Evolutionary conservation across 75 land plant species (phyloP), one percentile per base, ranked within the genome.

Genomic region (Cupressus sempervirens): DNA sequence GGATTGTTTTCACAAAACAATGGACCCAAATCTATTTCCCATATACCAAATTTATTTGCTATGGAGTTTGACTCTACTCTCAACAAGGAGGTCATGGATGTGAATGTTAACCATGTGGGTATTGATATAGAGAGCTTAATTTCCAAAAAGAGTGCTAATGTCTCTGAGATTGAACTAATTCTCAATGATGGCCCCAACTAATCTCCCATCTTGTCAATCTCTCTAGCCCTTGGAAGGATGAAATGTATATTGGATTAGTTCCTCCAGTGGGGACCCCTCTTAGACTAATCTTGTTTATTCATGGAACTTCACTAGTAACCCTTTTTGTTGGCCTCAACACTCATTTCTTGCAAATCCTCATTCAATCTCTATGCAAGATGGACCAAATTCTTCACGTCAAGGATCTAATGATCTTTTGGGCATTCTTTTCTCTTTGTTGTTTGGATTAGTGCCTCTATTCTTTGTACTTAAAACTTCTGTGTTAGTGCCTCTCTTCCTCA

Each of bases 171-270:
- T 14, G 56, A 62, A 32, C 65, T 91, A 84, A 83, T 45, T 13
- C 89, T 92, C 81, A 94, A 88, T 75, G 88, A 85, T 52, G 92
- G 93, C 15, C 88, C 41, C 87, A 72, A 3, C 46, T 92, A 26
- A 65, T 95, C 6, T 89, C 91, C 0, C 84, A 85, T 41, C 50
- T 92, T 8, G 86, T 94, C 36, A 92, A 95, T 83, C 81, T 96
- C 40, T 87, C 92, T 1, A 15, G 62, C 4, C 2, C 90, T 18
- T 88, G 90, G 89, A 81, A 92, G 68, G 93, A 91, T 65, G 90
- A 87, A 76, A 90, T 95, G 82, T 88, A 86, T 34, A 91, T 96
- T 68, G 97, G 18, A 84, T 95, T 35, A 90, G 92, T 40, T 89
- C 97, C 26, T 92, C 94, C 29, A 90, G 87, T 53, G 86, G 87